phyloP scores from a whole-genome alignment of 2,329 filamentous ascomycete species.

The Ophiostoma sp. region DNA sequence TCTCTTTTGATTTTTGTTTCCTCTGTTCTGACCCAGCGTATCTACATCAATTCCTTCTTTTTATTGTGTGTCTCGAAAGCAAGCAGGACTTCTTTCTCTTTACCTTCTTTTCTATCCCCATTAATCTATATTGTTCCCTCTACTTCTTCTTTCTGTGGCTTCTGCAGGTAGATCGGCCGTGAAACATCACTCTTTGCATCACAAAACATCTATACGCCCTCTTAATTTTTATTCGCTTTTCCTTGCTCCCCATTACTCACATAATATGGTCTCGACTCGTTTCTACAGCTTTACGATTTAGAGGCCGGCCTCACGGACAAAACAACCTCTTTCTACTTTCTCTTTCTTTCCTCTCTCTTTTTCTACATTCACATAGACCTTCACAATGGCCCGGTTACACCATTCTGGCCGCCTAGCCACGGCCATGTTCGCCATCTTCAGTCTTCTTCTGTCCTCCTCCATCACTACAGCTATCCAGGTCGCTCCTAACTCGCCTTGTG shows the following conservation, averaged over 20 bases:
- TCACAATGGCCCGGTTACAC: not conserved
- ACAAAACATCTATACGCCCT: not conserved
- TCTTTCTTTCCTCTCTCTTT: not conserved
- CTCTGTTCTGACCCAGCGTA: not conserved
- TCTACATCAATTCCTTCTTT: no score
- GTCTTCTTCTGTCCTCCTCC: not conserved
- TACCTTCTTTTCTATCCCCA: not conserved
- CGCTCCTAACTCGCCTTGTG: conserved; percentile 56
- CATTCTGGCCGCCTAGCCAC: not conserved
- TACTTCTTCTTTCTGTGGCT: not conserved
- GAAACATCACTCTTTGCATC: not conserved
- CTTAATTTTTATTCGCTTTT: not conserved
- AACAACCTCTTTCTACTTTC: not conserved
- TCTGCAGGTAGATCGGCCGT: conserved; percentile 11
- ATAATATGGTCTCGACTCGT: conserved; percentile 7
- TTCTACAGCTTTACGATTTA: not conserved
- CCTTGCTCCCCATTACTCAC: not conserved
- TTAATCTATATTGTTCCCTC: not conserved
- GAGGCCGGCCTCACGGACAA: conserved; percentile 2
- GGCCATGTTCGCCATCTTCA: not conserved
- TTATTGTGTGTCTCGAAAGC: not conserved
- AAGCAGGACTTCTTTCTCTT: conserved; percentile 18
- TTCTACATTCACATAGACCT: not conserved
- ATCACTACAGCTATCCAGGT: conserved; percentile 46
- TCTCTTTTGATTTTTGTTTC: not conserved